Evolutionary conservation across 148 eudicot species (phyloP), one percentile per base, ranked within the genome.

Genomic region (Vaccinium myrtillus): DNA sequence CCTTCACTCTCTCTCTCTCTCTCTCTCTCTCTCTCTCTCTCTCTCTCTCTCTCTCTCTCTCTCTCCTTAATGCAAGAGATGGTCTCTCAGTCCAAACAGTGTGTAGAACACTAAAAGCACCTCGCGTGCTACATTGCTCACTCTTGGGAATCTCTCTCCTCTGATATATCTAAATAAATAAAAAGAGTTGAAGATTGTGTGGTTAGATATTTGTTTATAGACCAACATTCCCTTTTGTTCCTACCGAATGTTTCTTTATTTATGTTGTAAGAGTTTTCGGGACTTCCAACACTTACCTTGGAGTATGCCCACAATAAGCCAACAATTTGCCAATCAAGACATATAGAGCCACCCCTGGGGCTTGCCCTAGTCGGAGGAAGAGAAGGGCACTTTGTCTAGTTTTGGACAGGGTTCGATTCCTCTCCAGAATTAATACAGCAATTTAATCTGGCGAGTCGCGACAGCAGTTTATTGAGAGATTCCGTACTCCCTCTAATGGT

Each of bases 221-320:
- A 83, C 91, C 82, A 84, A 89, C 91, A 89, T 89, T 87, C 89
- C 83, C 75, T 85, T 89, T 80, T 85, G 83, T 87, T 89, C 83
- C 83, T 80, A 65, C 49, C 67, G 65, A 85, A 84, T 84, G 86
- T 84, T 84, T 79, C 87, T 85, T 84, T 25, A 63, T 75, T 55
- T 84, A 80, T 82, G 59, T 14, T n/a, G 12, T 11, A 18, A 6
- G 11, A 32, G 18, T 67, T n/a, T 61, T 73, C 30, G 73, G 58
- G 51, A 84, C 80, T 85, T 84, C 63, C 70, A 36, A 56, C 25
- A 19, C 86, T 36, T 76, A 16, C 85, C 65, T 86, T 70, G 48
- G 65, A 80, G 39, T 15, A 30, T 81, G 82, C 80, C 82, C 87
- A 59, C 55, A 83, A 82, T 18, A 27, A 78, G 36, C 75, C 39